phyloP scores from a whole-genome alignment of 148 eudicot genomes.

The Bassia scoparia region DNA sequence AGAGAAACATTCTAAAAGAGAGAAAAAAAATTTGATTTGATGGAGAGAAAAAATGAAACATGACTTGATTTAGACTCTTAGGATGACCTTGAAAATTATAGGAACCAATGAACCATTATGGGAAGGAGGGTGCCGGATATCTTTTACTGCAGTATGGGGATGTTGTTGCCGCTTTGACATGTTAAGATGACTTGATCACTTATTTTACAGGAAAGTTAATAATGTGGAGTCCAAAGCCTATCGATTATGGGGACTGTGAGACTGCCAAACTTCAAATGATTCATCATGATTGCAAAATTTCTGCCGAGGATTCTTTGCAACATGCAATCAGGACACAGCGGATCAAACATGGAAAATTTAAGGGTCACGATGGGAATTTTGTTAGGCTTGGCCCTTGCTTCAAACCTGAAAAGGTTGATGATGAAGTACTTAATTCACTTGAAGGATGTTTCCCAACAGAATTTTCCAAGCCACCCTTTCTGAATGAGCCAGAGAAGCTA shows the following conservation, averaged over 20 bases:
- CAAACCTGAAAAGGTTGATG: constrained; percentile 25
- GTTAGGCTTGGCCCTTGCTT: constrained; percentile 27
- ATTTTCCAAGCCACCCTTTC: constrained; percentile 23
- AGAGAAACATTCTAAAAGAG: no score
- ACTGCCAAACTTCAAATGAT: constrained; percentile 18
- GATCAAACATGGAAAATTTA: constrained; percentile 1
- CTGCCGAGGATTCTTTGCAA: constrained; percentile 18
- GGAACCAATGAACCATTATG: no score
- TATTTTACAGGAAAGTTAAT: not conserved
- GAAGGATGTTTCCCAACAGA: constrained; percentile 23
- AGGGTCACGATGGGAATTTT: constrained; percentile 10
- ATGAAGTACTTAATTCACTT: constrained; percentile 16
- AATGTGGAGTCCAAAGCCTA: constrained; percentile 65
- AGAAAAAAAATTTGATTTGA: no score
- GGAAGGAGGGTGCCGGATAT: not conserved
- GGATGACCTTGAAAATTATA: no score
- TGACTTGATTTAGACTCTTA: no score
- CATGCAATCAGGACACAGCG: constrained; percentile 13
- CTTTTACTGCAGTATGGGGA: not conserved
- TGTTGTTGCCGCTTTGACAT: not conserved
- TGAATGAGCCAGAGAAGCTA: constrained; percentile 25
- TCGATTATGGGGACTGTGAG: constrained; percentile 33
- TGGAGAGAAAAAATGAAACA: no score
- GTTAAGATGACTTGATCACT: not conserved
- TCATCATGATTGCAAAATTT: constrained; percentile 13